These are phyloP conservation scores for Saccharomycopsis oosterbeekiorum DNA, from an alignment of 805 yeast species.

Conservation along the genomic window DNA sequence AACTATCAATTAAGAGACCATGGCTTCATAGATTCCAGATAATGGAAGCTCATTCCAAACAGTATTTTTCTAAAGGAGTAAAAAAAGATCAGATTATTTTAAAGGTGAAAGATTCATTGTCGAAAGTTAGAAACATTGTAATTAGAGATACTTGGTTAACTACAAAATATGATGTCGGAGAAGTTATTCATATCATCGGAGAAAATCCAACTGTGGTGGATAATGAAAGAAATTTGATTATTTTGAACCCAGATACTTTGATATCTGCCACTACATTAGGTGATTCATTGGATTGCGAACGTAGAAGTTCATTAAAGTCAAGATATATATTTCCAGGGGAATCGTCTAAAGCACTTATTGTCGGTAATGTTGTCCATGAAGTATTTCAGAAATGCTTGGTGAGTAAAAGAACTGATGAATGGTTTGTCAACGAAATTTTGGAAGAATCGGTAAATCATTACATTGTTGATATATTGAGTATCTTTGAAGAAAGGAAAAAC, in stretches of 20 bases:
- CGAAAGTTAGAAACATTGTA: constrained; percentile 31
- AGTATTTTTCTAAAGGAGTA: constrained; percentile 8
- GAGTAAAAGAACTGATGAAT: not conserved
- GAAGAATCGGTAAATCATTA: constrained; percentile 35
- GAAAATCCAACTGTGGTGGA: constrained; percentile 33
- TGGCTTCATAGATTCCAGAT: constrained; percentile 18
- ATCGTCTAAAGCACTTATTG: constrained; percentile 51
- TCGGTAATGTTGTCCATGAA: constrained; percentile 79
- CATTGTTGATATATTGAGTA: constrained; percentile 42
- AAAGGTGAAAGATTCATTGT: constrained; percentile 36
- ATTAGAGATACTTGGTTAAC: constrained; percentile 54
- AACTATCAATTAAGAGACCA: constrained; percentile 8
- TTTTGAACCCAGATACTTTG: constrained; percentile 77
- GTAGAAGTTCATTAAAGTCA: constrained; percentile 56
- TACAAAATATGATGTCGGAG: constrained; percentile 38
- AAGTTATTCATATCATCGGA: constrained; percentile 54
- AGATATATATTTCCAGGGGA: constrained; percentile 55
- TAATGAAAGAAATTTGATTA: constrained; percentile 48
- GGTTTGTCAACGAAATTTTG: constrained; percentile 26
- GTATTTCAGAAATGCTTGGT: constrained; percentile 44
- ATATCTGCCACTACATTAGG: constrained; percentile 78
- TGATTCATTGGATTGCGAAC: constrained; percentile 59
- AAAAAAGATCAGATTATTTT: constrained; percentile 27
- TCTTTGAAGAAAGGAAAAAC: constrained; percentile 39
- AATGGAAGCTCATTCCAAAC: constrained; percentile 1